Conservation (phyloP, 768 basidiomycete species). For the Tephrocybe sp. region DNA sequence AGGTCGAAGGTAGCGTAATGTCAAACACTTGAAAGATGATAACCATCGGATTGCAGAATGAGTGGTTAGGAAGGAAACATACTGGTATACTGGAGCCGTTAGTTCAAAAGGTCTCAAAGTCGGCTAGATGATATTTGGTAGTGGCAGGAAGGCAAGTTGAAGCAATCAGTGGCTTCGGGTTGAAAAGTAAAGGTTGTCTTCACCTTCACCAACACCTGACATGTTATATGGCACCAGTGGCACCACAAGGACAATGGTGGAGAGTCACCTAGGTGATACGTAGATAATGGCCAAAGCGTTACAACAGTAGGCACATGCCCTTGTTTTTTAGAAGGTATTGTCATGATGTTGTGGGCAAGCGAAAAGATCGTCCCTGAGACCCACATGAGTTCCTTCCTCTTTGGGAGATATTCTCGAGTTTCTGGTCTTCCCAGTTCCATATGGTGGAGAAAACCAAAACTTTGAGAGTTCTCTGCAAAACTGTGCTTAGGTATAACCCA, state of each 20-base stretch:
- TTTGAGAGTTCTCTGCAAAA: neutral
- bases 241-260: constrained; percentile 1
- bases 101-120: too few relatives aligned
- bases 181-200: neutral
- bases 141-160: neutral
- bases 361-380: neutral
- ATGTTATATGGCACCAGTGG: neutral
- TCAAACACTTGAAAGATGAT: neutral
- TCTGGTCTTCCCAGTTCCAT: neutral
- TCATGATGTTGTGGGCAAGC: neutral
- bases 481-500: neutral
- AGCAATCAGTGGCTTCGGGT: neutral
- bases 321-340: constrained; percentile 2
- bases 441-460: neutral
- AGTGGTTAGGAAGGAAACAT: too few relatives aligned
- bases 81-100: too few relatives aligned
- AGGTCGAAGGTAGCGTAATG: neutral
- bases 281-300: neutral
- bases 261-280: constrained; percentile 9
- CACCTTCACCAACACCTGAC: neutral
- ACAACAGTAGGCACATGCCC: neutral
- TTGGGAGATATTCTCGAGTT: too few relatives aligned
- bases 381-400: neutral
- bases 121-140: too few relatives aligned
- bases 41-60: neutral